These are phyloP conservation scores for Annulohypoxylon stygium DNA, from an alignment of 495 filamentous ascomycete genomes.

Conservation along the genomic window DNA sequence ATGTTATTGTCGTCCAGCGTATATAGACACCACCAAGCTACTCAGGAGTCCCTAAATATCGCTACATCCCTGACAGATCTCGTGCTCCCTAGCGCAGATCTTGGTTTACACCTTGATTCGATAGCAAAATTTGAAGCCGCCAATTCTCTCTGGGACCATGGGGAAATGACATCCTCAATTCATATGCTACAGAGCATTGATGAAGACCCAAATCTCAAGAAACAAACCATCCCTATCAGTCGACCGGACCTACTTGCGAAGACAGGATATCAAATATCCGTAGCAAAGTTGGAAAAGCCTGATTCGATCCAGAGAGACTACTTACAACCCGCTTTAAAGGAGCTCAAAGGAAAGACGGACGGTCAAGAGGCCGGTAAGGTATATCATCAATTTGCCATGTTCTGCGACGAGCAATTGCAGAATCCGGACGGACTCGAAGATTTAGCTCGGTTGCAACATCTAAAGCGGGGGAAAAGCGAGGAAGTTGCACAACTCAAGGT, in stretches of 20 bases:
- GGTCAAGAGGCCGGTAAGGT: constrained; percentile 86
- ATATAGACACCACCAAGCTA: constrained; percentile 79
- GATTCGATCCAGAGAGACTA: constrained; percentile 89
- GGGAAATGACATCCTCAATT: constrained; percentile 91
- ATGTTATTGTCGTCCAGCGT: constrained; percentile 80
- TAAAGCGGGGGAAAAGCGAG: constrained; percentile 82
- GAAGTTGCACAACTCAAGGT: constrained; percentile 78
- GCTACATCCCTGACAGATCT: constrained; percentile 84
- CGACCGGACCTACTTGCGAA: constrained; percentile 86
- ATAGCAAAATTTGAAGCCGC: constrained; percentile 83
- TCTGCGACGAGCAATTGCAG: constrained; percentile 93
- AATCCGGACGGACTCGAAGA: constrained; percentile 88
- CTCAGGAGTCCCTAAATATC: constrained; percentile 86
- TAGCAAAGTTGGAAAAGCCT: constrained; percentile 92
- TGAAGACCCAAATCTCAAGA: constrained; percentile 70
- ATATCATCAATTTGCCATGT: constrained; percentile 93
- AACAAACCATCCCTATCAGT: constrained; percentile 79
- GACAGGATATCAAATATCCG: constrained; percentile 87
- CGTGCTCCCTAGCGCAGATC: constrained; percentile 70
- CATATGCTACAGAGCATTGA: constrained; percentile 83
- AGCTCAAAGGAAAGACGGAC: constrained; percentile 75
- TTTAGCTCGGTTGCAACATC: constrained; percentile 80
- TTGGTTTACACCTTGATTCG: constrained; percentile 81
- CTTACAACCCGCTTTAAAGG: constrained; percentile 82
- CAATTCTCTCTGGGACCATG: constrained; percentile 93